Base-by-base conservation (phyloP, 441 rosid species). In the Brassica balearica region DNA sequence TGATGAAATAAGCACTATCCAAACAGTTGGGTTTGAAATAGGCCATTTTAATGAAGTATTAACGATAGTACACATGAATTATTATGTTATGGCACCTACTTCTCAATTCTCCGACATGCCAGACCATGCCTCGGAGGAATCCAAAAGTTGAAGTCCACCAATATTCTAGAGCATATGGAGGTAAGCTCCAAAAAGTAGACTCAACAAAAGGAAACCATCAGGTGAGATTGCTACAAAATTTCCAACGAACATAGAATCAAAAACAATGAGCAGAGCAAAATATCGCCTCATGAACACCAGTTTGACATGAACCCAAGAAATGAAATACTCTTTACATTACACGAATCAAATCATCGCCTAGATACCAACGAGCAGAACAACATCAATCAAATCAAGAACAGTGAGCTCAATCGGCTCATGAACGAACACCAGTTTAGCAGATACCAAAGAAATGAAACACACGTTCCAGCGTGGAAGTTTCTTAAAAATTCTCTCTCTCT, bases 111-210 rank as follows among this genome's bases (percentile, higher is more conserved):
- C 56, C 56, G 8, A 51, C 56, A 51, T 51, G 89, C 95, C 92
- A 90, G 25, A 68, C 61, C 8, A 88, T 89, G 77, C 87, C 70
- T 68, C 97, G 97, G 55, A 4, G 91, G 78, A 82, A 84, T 25
- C 91, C 92, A 29, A 92, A 58, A 58, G n/a, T 58, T 14, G 2
- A 10, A 94, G 80, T 36, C 97, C 98, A 61, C 96, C 96, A 2
- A 91, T 89, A 72, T 91, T 92, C 95, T 86, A 92, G 9, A 90
- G 73, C 17, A 92, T 75, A 71, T 92, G 91, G 46, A 92, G 84
- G 81, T 90, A 92, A 69, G 88, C 88, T 8, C 97, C 96, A 46
- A 64, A 77, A 82, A 1, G 92, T 96, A 4, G 91, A 86, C 43
- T 90, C 95, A 70, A 89, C 69, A 78, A 92, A 79, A 2, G 59